A percentile compares a stretch with the other conserved stretches of the same genome.
These are phyloP conservation scores for Castanospermum australe DNA, from an alignment of 306 rosid species.

Conservation along the genomic window DNA sequence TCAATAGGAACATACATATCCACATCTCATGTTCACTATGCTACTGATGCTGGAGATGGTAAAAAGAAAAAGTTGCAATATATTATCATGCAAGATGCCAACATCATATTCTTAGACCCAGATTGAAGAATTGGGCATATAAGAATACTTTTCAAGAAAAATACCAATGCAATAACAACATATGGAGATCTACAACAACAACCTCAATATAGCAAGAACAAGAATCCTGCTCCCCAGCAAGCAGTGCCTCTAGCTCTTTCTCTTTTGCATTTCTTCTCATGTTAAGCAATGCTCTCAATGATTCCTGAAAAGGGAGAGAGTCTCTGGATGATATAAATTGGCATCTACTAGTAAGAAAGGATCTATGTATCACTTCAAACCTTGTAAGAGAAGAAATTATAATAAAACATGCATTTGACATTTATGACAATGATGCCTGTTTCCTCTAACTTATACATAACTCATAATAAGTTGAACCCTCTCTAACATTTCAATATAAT, in stretches of 20 bases:
- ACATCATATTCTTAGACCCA: not conserved
- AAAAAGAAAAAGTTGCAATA: not conserved
- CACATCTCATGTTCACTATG: not conserved
- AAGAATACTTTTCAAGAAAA: constrained; percentile 12
- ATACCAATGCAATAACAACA: not conserved
- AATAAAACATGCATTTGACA: not conserved
- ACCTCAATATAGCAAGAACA: constrained; percentile 95
- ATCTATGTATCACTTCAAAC: constrained; percentile 1
- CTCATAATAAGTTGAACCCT: not conserved
- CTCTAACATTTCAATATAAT: not conserved
- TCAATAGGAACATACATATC: constrained; percentile 10
- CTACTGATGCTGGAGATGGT: not conserved
- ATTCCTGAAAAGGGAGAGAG: constrained; percentile 61
- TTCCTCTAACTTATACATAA: not conserved
- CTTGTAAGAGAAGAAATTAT: constrained; percentile 4
- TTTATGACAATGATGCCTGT: not conserved
- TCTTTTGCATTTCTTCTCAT: constrained; percentile 82
- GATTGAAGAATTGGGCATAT: not conserved
- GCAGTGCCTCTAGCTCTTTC: constrained; percentile 91
- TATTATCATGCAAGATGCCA: not conserved
- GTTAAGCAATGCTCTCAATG: constrained; percentile 56
- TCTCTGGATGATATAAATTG: constrained; percentile 27
- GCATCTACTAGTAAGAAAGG: constrained; percentile 5
- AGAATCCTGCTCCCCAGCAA: constrained; percentile 82
- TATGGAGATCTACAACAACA: constrained; percentile 10